Evolutionary conservation across 2,329 filamentous ascomycete species (phyloP).

Genomic region (Sclerotinia nivalis): DNA sequence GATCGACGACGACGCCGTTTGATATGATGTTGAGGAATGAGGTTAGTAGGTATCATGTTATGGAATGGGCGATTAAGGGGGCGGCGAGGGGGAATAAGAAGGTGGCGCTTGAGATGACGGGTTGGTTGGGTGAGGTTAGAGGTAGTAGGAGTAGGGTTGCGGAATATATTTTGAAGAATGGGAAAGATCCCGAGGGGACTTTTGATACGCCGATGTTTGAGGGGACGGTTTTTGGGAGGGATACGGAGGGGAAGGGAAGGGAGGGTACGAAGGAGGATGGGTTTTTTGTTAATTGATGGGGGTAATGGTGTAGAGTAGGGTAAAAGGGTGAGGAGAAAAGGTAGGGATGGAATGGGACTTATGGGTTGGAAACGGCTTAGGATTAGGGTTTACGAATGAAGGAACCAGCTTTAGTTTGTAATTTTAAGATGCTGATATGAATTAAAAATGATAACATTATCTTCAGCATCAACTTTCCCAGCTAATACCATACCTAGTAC

Average conservation of each 20-base stretch:
- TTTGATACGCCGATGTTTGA: conserved; percentile 52
- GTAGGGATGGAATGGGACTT: not conserved
- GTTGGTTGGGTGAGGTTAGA: conserved; percentile 50
- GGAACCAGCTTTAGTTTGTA: too few relatives aligned
- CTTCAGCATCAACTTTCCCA: too few relatives aligned
- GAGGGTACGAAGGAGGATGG: conserved; percentile 34
- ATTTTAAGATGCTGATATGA: too few relatives aligned
- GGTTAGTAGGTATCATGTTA: conserved; percentile 61
- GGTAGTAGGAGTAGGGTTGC: conserved; percentile 51
- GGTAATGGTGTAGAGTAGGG: too few relatives aligned
- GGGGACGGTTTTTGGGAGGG: conserved; percentile 33
- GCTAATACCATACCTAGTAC: too few relatives aligned
- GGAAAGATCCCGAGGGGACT: conserved; percentile 54
- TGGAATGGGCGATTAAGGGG: conserved; percentile 53
- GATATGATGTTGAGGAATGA: conserved; percentile 68
- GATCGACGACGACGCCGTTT: conserved; percentile 66
- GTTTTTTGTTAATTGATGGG: conserved; percentile 38
- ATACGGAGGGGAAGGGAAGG: conserved; percentile 16
- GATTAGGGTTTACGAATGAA: too few relatives aligned
- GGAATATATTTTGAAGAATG: conserved; percentile 53
- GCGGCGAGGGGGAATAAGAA: conserved; percentile 51
- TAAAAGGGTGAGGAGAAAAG: too few relatives aligned
- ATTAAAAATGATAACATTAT: too few relatives aligned
- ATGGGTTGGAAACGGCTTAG: not conserved
- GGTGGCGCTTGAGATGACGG: conserved; percentile 49